These are phyloP conservation scores for Quercus cerris DNA, from an alignment of 306 rosid species.

Conservation along the genomic window DNA sequence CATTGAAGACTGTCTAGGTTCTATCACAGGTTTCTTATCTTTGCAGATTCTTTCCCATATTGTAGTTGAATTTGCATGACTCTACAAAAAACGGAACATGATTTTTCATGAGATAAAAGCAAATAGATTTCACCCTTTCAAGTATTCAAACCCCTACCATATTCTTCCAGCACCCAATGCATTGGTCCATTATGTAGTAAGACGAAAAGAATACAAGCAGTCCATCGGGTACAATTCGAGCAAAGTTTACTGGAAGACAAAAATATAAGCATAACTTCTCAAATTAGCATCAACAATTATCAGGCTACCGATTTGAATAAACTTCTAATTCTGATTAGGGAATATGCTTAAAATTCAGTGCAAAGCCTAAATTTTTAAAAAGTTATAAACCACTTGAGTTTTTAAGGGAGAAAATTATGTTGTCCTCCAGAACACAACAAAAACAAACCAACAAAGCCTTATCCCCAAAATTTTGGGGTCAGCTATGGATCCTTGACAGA, in stretches of 20 bases:
- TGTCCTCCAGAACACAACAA: neutral
- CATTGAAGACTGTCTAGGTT: constrained; percentile 85
- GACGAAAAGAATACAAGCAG: constrained; percentile 94
- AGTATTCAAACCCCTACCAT: constrained; percentile 40
- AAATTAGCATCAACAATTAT: constrained; percentile 6
- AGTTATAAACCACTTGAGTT: neutral
- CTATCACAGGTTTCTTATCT: constrained; percentile 90
- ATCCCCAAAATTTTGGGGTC: too few species aligned
- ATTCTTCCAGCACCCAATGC: constrained; percentile 80
- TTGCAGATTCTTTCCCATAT: constrained; percentile 93
- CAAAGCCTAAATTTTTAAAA: neutral
- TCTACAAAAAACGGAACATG: constrained; percentile 41
- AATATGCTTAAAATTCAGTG: neutral
- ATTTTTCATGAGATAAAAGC: constrained; percentile 15
- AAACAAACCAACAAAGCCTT: too few species aligned
- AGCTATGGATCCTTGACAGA: too few species aligned
- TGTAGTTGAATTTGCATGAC: constrained; percentile 58
- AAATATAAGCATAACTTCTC: constrained; percentile 14
- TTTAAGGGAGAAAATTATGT: neutral
- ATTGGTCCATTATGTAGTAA: constrained; percentile 86
- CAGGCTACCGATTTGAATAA: neutral
- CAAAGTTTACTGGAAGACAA: constrained; percentile 76
- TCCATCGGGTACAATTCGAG: constrained; percentile 94
- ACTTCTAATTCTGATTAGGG: neutral
- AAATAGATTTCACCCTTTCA: constrained; percentile 23